A percentile compares a stretch with the other conserved stretches of the same genome.
Conservation (phyloP, 306 rosid species). For the Cucurbita moschata region DNA sequence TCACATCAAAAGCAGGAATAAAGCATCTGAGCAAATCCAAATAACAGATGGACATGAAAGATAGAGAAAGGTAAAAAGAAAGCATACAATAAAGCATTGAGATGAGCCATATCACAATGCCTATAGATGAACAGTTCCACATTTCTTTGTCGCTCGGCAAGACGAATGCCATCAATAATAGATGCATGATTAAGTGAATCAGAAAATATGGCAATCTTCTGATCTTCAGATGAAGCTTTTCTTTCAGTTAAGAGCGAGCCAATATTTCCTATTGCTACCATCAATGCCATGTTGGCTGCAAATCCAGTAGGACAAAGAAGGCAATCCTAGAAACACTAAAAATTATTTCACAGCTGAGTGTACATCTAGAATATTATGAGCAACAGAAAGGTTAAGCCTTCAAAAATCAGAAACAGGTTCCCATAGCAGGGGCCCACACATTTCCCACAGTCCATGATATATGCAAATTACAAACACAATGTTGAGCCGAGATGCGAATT, state of each 20-base stretch:
- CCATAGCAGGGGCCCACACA: no score
- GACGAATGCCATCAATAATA: conserved; percentile 87
- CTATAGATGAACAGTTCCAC: conserved; percentile 58
- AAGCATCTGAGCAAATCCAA: conserved; percentile 8
- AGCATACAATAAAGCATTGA: conserved; percentile 61
- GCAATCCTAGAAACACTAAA: conserved; percentile 73
- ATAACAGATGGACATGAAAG: not conserved
- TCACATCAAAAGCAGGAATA: not conserved
- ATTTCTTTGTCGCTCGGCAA: conserved; percentile 61
- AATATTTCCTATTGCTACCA: conserved; percentile 74
- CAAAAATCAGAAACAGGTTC: not conserved
- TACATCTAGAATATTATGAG: not conserved
- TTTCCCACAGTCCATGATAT: not conserved
- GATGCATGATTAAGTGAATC: conserved; percentile 85
- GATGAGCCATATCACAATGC: conserved; percentile 92
- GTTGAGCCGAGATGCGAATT: not conserved
- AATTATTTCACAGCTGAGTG: not conserved
- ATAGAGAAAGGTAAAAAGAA: conserved; percentile 15
- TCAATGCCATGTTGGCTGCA: conserved; percentile 95
- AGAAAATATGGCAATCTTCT: conserved; percentile 71
- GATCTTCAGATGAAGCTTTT: conserved; percentile 35
- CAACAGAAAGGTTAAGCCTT: not conserved
- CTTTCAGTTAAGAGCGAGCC: conserved; percentile 56
- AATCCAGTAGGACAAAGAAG: conserved; percentile 99
- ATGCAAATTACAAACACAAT: not conserved